Evolutionary conservation across 2,329 filamentous ascomycete genomes (phyloP), one percentile per base, ranked within the genome.

Genomic region (Myriosclerotinia scirpicola): DNA sequence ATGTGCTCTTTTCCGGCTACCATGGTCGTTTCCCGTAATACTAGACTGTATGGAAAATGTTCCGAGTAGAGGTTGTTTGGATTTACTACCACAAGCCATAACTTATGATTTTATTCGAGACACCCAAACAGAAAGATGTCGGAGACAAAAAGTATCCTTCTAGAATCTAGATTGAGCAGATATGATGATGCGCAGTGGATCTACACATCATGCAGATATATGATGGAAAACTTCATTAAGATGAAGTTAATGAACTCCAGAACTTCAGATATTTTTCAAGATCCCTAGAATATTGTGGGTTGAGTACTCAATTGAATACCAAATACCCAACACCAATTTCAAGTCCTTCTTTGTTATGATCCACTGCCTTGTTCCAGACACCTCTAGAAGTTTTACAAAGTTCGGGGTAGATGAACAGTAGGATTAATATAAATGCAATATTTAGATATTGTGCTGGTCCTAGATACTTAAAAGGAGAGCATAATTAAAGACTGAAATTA

Each of bases 321-420:
- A 50, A 15, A 48, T 38, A 50, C 30, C 38, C 8, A 26, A 26
- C 3, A 17, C 15, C 56, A 48, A 46, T 17, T 48, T 22, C 17
- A 6, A 54, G 5, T 8, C 17, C 14, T 22, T 50, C 44, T 60
- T 11, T 30, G 11, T 44, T 14, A 38, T 20, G 22, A 58, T 30
- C 38, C 15, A 58, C 42, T 17, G 38, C 38, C 58, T 7, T 26
- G 20, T 38, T 60, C 58, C 14, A 60, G 30, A 20, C 14, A 3
- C 14, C 30, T 50, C 44, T 5, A n/a, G 4, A 38, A 17, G 5
- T 38, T 46, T 48, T 5, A n/a, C 30, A 22, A 50, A 50, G 20
- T 50, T 50, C 20, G 20, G 20, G 42, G 56, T 60, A 60, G 11
- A 60, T 60, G 44, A 60, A 50, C 26, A 8, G 58, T 20, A 60